A percentile compares a stretch with the other conserved stretches of the same genome.
phyloP scores from a whole-genome alignment of 1,284 basidiomycete species.

The Tylopilus sp. region DNA sequence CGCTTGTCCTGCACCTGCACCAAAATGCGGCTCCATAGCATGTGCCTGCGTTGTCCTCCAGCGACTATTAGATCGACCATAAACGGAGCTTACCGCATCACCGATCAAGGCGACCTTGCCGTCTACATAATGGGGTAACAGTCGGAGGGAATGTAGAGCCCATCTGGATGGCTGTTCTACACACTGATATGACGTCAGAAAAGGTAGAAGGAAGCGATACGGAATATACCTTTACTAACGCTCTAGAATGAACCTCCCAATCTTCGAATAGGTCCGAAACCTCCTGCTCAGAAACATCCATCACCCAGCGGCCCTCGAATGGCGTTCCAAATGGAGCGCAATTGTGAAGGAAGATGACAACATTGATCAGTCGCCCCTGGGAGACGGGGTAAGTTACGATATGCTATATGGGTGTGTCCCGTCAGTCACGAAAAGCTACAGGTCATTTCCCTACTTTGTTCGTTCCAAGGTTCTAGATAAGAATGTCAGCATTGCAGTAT shows the following conservation, averaged over 20 bases:
- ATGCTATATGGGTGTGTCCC: conserved; percentile 30
- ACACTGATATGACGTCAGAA: conserved; percentile 12
- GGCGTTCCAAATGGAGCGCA: conserved; percentile 36
- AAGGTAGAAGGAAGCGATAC: neutral
- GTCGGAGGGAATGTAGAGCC: conserved; percentile 30
- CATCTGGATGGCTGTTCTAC: conserved; percentile 26
- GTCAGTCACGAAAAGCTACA: neutral
- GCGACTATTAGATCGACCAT: neutral
- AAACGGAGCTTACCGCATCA: conserved; percentile 29
- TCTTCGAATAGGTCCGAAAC: conserved; percentile 32
- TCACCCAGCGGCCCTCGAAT: conserved; percentile 37
- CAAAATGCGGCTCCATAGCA: conserved; percentile 33
- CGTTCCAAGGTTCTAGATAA: conserved; percentile 41
- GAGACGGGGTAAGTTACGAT: conserved; percentile 12
- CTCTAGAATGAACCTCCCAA: conserved; percentile 42
- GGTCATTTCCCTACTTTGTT: conserved; percentile 35
- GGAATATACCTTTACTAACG: conserved; percentile 23
- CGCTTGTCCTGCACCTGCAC: conserved; percentile 33
- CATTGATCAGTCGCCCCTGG: conserved; percentile 18
- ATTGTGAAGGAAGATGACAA: conserved; percentile 37
- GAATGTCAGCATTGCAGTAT: neutral
- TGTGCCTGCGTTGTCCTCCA: conserved; percentile 25
- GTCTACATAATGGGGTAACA: conserved; percentile 31
- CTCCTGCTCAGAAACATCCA: conserved; percentile 32
- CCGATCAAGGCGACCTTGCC: conserved; percentile 34